Evolutionary conservation across 106 monocot species (phyloP).

Genomic region (Acorus calamus): DNA sequence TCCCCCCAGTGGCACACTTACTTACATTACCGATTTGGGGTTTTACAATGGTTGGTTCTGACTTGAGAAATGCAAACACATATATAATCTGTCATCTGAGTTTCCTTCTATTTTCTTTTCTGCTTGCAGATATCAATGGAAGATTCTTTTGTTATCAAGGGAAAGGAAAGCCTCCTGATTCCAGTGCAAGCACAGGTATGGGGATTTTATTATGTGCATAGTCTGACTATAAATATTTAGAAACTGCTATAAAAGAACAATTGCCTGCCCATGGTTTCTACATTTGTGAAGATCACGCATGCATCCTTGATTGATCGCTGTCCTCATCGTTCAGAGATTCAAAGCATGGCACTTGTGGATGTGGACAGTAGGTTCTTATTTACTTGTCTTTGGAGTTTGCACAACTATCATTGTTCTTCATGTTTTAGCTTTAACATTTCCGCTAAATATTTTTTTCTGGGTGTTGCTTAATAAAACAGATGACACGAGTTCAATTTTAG

Average conservation of each 20-base stretch:
- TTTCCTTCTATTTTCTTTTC: neutral
- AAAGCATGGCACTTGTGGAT: conserved; percentile 54
- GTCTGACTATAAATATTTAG: too few species aligned
- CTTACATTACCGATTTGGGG: too few species aligned
- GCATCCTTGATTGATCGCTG: conserved; percentile 68
- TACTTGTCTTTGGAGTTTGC: neutral
- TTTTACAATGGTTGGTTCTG: too few species aligned
- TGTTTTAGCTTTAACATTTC: neutral
- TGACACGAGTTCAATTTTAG: conserved; percentile 54
- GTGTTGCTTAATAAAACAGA: conserved; percentile 13
- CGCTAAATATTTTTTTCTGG: neutral
- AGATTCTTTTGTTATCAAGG: conserved; percentile 33
- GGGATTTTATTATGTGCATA: neutral
- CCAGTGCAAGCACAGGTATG: conserved; percentile 54
- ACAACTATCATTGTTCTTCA: neutral
- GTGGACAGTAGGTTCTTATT: conserved; percentile 30
- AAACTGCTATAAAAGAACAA: too few species aligned
- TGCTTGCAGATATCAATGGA: conserved; percentile 50
- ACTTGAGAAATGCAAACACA: too few species aligned
- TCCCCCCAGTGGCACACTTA: too few species aligned
- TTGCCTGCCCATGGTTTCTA: too few species aligned
- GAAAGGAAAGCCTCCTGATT: conserved; percentile 83
- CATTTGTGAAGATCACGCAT: conserved; percentile 27
- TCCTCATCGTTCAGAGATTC: conserved; percentile 89
- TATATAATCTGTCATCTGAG: too few species aligned